Evolutionary conservation across 2,329 filamentous ascomycete genomes (phyloP).

Genomic region (Penicillium decumbens): DNA sequence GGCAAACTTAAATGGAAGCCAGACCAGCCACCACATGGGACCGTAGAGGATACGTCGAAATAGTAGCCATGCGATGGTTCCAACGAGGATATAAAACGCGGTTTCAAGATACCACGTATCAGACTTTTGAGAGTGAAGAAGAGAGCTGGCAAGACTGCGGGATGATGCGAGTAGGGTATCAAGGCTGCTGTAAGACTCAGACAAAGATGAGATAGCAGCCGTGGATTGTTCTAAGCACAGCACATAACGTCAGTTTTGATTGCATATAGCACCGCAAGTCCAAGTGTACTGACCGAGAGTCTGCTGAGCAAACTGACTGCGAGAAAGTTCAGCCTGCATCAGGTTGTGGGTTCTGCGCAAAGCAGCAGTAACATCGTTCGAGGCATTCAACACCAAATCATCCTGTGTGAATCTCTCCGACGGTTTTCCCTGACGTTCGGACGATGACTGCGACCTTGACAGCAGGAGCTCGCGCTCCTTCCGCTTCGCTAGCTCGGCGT

Average conservation of each 20-base stretch:
- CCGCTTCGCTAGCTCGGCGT: constrained; percentile 66
- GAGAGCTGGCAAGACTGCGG: constrained; percentile 67
- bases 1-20: constrained; percentile 68
- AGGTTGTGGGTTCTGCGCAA: constrained; percentile 80
- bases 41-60: constrained; percentile 84
- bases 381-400: constrained; percentile 68
- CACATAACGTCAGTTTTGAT: constrained; percentile 5
- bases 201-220: constrained; percentile 71
- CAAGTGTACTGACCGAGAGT: constrained; percentile 54
- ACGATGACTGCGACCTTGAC: constrained; percentile 43
- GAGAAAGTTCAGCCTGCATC: constrained; percentile 76
- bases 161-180: constrained; percentile 72
- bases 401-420: constrained; percentile 60
- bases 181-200: constrained; percentile 74
- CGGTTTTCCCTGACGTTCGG: constrained; percentile 27
- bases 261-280: background rate
- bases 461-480: constrained; percentile 74
- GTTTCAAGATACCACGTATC: constrained; percentile 98
- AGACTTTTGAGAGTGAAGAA: constrained; percentile 84
- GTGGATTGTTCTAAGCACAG: constrained; percentile 62
- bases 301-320: constrained; percentile 84
- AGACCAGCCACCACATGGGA: constrained; percentile 82
- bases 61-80: constrained; percentile 76
- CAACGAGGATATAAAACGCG: constrained; percentile 73
- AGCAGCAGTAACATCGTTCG: constrained; percentile 76